Base-by-base conservation (phyloP, 2,329 filamentous ascomycete species). In the Beauveria australis region DNA sequence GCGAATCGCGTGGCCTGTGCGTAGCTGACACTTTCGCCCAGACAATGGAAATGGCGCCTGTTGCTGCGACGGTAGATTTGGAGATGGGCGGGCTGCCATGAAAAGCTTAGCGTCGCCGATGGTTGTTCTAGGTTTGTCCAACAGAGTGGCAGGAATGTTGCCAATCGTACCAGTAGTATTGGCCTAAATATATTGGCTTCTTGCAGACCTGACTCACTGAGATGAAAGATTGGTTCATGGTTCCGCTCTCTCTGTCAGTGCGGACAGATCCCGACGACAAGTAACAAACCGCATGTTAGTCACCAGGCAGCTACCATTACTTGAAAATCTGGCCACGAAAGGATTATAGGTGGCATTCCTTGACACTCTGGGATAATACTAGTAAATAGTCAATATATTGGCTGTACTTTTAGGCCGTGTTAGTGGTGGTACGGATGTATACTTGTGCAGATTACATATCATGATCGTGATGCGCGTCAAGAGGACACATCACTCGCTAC, bases 51-150 rank as follows among this genome's bases (percentile, higher is more conserved):
- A 47, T 22, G 22, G 22, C 58, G 58, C 58, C 58, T 54, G 43
- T 28, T 8, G 49, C 51, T 49, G 51, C n/a, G 48, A 54, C 58
- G 30, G 51, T 60, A 60, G 58, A 60, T 54, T 52, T 48, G 58
- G 56, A 53, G 58, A 60, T 60, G 58, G 22, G 28, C 30, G 24
- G 41, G 14, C 40, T 33, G 33, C 12, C 19, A 37, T 18, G 40
- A 41, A 41, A 28, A 28, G 55, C 22, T n/a, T 43, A 51, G 56
- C 47, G 47, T 24, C 44, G 43, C 28, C 43, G 47, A 49, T 10
- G 40, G n/a, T 33, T 30, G 30, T 33, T 30, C 30, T 33, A 12
- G 30, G 9, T 30, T 30, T 12, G 28, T 30, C 40, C 51, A 53
- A 53, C n/a, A 22, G 43, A 33, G 30, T 33, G 30, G 9, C 33